Percentiles rank a stretch among this genome's conserved stretches.
Evolutionary conservation across 805 yeast genomes (phyloP).

Genomic region (Alloascoidea africana): DNA sequence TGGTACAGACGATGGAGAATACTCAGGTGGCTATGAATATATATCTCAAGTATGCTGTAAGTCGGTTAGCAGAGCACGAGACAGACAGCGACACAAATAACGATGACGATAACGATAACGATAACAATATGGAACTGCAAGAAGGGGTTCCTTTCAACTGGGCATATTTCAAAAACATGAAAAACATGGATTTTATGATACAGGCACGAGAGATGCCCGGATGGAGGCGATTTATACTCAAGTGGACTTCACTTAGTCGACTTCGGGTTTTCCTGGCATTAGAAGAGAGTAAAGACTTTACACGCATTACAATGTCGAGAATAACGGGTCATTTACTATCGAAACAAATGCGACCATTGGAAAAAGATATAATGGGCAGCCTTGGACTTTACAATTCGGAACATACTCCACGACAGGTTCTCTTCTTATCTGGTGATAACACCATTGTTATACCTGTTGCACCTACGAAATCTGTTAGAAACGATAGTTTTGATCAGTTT

Average conservation of each 20-base stretch:
- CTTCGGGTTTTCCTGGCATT: no score
- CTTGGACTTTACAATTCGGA: neutral
- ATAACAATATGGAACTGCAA: no score
- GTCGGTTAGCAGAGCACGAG: no score
- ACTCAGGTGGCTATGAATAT: no score
- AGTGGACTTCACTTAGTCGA: neutral
- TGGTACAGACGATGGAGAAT: no score
- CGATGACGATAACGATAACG: no score
- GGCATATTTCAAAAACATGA: neutral
- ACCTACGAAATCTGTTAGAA: neutral
- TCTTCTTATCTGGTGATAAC: neutral
- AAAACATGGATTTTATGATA: neutral
- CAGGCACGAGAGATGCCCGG: no score
- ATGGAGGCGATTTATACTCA: no score
- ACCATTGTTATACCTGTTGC: neutral
- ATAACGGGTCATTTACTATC: no score
- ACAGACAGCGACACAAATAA: no score
- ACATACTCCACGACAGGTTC: neutral
- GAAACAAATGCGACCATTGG: no score
- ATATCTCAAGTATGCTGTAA: no score
- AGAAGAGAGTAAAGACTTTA: neutral
- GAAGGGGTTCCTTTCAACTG: constrained; percentile 1
- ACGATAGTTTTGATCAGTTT: neutral
- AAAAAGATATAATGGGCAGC: neutral
- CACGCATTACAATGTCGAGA: neutral